Conservation (phyloP, 768 basidiomycete species). For the Trametes cubensis region DNA sequence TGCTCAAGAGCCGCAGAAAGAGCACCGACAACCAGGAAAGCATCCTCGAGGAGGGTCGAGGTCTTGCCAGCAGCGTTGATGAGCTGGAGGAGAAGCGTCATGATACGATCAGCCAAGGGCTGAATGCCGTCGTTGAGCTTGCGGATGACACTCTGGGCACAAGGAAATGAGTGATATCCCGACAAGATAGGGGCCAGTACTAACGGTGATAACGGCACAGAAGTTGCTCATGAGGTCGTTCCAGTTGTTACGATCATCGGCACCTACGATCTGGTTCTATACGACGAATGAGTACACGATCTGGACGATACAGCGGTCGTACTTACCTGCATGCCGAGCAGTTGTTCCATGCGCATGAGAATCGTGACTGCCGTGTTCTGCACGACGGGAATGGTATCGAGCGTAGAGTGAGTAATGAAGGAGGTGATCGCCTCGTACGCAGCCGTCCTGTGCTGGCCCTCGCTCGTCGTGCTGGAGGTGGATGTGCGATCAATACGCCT, state of each 20-base stretch:
- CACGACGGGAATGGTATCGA: conserved; percentile 79
- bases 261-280: conserved; percentile 90
- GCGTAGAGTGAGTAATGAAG: conserved; percentile 77
- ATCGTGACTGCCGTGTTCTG: conserved; percentile 81
- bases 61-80: conserved; percentile 89
- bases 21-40: conserved; percentile 91
- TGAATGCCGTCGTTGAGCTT: conserved; percentile 82
- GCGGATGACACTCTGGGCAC: conserved; percentile 73
- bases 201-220: conserved; percentile 84
- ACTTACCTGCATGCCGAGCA: conserved; percentile 79
- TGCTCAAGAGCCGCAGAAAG: conserved; percentile 71
- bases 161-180: not conserved
- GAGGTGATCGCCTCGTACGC: conserved; percentile 96
- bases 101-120: conserved; percentile 90
- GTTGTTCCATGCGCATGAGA: conserved; percentile 87
- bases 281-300: not conserved
- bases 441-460: conserved; percentile 90
- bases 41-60: conserved; percentile 94
- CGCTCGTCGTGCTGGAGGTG: conserved; percentile 67
- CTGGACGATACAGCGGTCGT: not conserved
- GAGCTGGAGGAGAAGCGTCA: conserved; percentile 86
- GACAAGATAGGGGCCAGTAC: conserved; percentile 32
- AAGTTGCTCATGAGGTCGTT: conserved; percentile 97
- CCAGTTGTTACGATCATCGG: conserved; percentile 98
- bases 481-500: not conserved